Percentiles rank a stretch among this genome's conserved stretches.
phyloP scores from a whole-genome alignment of 805 yeast genomes.

The Vanderwaltozyma tropicalis region DNA sequence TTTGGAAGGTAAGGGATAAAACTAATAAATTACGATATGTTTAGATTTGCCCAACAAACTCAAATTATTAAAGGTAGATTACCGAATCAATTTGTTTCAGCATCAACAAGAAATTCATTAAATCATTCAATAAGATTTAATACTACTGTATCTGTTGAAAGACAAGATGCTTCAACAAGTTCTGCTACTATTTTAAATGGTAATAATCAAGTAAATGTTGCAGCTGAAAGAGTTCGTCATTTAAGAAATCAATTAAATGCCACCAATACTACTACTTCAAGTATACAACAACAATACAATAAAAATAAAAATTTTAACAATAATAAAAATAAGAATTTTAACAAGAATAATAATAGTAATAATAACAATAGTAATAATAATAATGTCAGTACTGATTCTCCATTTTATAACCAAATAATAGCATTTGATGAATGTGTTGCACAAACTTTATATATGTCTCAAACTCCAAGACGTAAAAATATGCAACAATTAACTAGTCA shows the following conservation, averaged over 20 bases:
- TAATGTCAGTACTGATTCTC: conserved; percentile 14
- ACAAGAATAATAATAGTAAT: conserved; percentile 1
- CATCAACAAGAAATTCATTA: conserved; percentile 29
- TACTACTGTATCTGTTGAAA: conserved; percentile 27
- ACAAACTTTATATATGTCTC: conserved; percentile 28
- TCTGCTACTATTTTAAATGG: conserved; percentile 8
- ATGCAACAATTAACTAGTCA: conserved; percentile 23
- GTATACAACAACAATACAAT: conserved; percentile 1
- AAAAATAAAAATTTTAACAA: conserved; percentile 11
- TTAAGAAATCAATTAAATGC: conserved; percentile 12
- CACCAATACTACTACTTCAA: conserved; percentile 1
- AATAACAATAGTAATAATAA: conserved; percentile 7
- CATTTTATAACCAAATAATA: conserved; percentile 38
- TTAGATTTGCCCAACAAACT: conserved; percentile 27
- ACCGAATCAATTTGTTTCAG: conserved; percentile 32
- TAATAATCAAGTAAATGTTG: conserved; percentile 13
- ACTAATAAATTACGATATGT: conserved; percentile 14
- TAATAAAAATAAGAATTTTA: conserved; percentile 3
- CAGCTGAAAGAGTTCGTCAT: conserved; percentile 24
- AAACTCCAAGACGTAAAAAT: conserved; percentile 26
- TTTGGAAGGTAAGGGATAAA: not conserved
- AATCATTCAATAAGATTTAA: conserved; percentile 32
- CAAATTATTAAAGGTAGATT: conserved; percentile 30
- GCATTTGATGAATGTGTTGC: conserved; percentile 44
- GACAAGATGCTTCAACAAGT: conserved; percentile 6